Base-by-base conservation (phyloP, 257 asterid genomes). In the Leptodermis oblonga region DNA sequence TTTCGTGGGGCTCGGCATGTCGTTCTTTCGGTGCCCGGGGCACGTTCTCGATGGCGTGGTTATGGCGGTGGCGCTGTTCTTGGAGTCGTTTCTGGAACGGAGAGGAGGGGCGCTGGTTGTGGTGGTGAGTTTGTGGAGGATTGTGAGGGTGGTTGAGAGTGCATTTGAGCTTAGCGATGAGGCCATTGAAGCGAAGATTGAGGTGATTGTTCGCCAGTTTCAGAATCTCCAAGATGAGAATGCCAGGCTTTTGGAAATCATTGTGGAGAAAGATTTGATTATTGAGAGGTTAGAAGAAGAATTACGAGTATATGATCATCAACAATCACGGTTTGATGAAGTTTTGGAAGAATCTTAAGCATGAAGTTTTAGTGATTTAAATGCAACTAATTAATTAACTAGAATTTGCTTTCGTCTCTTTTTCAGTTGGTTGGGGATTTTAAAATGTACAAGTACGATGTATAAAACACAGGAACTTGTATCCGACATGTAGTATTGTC, bases 81-180 rank as follows among this genome's bases (percentile, higher is more conserved):
- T 79, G 54, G 83, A 79, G 64, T 54, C 25, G 0, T 79, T 42
- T 60, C 48, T 70, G 66, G 80, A 62, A 15, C 68, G 69, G 46
- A 75, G 60, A 18, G 80, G 77, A 11, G 83, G 83, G 23, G 80
- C 80, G 6, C 67, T 79, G 76, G 73, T 79, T 25, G 62, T 71
- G 26, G 80, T 79, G 49, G 80, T 75, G 55, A 75, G 80, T 25
- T 42, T 79, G 74, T 75, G 83, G 83, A 56, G 83, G n/a, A 62
- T 75, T 66, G 75, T 75, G 55, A 71, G 80, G 71, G 73, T 79
- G 62, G 67, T 79, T 33, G 83, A 75, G 70, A 62, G 77, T 71
- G 80, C 80, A 15, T 79, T 79, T 58, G 83, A 79, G 75, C 31
- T 79, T 0, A 71, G 80, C 37, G 83, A 79, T 68, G 75, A 79